phyloP scores from a whole-genome alignment of 1,284 basidiomycete genomes.

The Pseudozyma pruni region DNA sequence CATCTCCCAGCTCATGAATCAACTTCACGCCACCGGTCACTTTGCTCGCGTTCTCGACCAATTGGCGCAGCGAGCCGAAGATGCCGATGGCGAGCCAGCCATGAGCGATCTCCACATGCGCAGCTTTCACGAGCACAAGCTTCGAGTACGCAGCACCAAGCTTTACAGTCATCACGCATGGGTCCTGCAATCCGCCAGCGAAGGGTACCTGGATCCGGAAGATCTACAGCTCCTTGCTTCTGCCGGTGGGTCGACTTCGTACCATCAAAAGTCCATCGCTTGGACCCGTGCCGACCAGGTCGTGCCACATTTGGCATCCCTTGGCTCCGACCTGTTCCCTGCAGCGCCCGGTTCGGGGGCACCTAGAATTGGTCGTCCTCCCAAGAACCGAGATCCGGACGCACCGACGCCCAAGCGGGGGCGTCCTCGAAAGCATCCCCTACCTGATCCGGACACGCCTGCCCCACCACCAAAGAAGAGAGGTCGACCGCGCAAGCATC shows the following conservation, averaged over 20 bases:
- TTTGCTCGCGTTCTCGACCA: slow-evolving; percentile 28
- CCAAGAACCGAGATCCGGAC: slow-evolving; percentile 13
- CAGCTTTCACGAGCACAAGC: slow-evolving; percentile 40
- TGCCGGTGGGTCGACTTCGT: slow-evolving; percentile 27
- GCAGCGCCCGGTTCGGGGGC: slow-evolving; percentile 8
- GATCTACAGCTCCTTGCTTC: slow-evolving; percentile 23
- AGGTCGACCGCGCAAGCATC: slow-evolving; percentile 21
- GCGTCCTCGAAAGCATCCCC: slow-evolving; percentile 17
- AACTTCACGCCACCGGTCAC: slow-evolving; percentile 28
- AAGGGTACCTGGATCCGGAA: slow-evolving; percentile 26
- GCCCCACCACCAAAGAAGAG: slow-evolving; percentile 6
- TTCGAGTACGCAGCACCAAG: slow-evolving; percentile 32
- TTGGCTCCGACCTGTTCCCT: slow-evolving; percentile 23
- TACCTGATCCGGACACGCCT: slow-evolving; percentile 4
- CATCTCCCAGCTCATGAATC: slow-evolving; percentile 20
- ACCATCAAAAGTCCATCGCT: slow-evolving; percentile 14
- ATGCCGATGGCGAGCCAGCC: slow-evolving; percentile 29
- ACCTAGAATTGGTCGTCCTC: slow-evolving; percentile 14
- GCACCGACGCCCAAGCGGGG: slow-evolving; percentile 7
- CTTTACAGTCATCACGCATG: slow-evolving; percentile 45
- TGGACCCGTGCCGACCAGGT: slow-evolving; percentile 20
- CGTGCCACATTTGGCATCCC: background rate
- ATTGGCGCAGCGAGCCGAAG: slow-evolving; percentile 25
- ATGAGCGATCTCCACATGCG: slow-evolving; percentile 33
- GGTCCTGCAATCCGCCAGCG: slow-evolving; percentile 45